These are phyloP conservation scores for Aureobasidium pullulans DNA, from an alignment of 2,329 filamentous ascomycete species.

Conservation along the genomic window DNA sequence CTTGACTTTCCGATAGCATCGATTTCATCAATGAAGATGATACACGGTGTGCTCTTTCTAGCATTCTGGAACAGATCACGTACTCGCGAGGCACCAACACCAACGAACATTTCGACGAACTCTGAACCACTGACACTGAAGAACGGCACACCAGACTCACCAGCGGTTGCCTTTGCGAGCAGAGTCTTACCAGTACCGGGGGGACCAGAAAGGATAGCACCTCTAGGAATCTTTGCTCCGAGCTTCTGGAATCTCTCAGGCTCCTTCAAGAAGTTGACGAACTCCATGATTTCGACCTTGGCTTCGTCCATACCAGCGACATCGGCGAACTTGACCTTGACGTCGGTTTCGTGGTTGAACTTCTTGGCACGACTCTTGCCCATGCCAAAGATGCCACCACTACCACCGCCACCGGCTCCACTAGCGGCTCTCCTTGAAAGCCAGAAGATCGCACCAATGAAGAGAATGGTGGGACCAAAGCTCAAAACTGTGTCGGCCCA, in stretches of 20 bases:
- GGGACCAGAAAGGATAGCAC: constrained; percentile 93
- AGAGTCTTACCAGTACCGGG: constrained; percentile 98
- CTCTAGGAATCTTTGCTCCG: constrained; percentile 94
- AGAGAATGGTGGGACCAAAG: constrained; percentile 79
- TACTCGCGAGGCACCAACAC: constrained; percentile 92
- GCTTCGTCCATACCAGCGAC: constrained; percentile 98
- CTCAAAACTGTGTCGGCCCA: constrained; percentile 66
- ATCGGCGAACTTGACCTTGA: constrained; percentile 95
- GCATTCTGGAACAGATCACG: constrained; percentile 91
- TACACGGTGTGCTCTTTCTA: constrained; percentile 92
- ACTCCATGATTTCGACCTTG: constrained; percentile 98
- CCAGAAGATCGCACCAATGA: constrained; percentile 78
- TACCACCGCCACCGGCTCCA: constrained; percentile 49
- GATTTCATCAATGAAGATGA: constrained; percentile 99
- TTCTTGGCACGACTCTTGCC: constrained; percentile 92
- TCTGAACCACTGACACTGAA: constrained; percentile 98
- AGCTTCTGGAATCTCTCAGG: constrained; percentile 88
- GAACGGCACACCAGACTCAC: constrained; percentile 94
- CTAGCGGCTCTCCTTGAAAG: constrained; percentile 67
- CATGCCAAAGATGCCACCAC: constrained; percentile 86
- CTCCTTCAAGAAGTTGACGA: constrained; percentile 92
- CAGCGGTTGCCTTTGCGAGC: constrained; percentile 92
- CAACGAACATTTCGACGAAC: constrained; percentile 99
- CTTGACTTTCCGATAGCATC: constrained; percentile 93
- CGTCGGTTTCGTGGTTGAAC: constrained; percentile 93